phyloP scores from a whole-genome alignment of 2,329 filamentous ascomycete species.

The Colletotrichum truncatum region DNA sequence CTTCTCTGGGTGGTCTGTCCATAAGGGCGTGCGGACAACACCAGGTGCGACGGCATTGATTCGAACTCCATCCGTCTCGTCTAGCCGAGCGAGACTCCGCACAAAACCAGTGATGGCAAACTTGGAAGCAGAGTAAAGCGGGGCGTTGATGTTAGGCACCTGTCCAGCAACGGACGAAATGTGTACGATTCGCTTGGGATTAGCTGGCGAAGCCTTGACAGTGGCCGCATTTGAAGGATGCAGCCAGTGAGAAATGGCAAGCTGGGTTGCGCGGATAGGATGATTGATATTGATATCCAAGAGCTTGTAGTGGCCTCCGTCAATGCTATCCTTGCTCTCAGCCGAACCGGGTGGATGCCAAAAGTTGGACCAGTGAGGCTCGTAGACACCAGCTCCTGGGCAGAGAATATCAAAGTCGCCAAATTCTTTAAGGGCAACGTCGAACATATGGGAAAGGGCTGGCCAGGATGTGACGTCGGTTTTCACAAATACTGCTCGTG shows the following conservation, averaged over 20 bases:
- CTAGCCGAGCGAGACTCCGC: constrained; percentile 46
- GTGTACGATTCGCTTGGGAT: constrained; percentile 48
- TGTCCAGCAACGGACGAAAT: constrained; percentile 49
- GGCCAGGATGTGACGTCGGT: constrained; percentile 56
- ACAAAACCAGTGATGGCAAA: constrained; percentile 50
- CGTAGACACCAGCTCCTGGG: constrained; percentile 57
- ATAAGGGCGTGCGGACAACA: constrained; percentile 54
- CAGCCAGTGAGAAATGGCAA: constrained; percentile 50
- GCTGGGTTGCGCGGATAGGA: constrained; percentile 50
- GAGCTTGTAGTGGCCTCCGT: constrained; percentile 42
- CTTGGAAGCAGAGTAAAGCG: constrained; percentile 51
- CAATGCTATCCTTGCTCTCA: constrained; percentile 40
- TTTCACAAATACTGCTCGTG: constrained; percentile 50
- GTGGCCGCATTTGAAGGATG: constrained; percentile 33
- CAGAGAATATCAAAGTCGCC: constrained; percentile 52
- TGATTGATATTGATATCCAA: constrained; percentile 53
- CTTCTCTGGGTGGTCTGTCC: constrained; percentile 55
- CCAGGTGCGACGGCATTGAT: constrained; percentile 55
- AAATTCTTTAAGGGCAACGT: constrained; percentile 44
- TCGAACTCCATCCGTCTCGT: constrained; percentile 44
- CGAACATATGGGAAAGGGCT: constrained; percentile 46
- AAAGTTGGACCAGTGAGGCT: constrained; percentile 53
- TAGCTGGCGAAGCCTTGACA: constrained; percentile 31
- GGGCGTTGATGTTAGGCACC: constrained; percentile 41
- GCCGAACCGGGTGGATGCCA: constrained; percentile 50